These are phyloP conservation scores for Candida qinlingensis DNA, from an alignment of 805 yeast species.

Conservation along the genomic window DNA sequence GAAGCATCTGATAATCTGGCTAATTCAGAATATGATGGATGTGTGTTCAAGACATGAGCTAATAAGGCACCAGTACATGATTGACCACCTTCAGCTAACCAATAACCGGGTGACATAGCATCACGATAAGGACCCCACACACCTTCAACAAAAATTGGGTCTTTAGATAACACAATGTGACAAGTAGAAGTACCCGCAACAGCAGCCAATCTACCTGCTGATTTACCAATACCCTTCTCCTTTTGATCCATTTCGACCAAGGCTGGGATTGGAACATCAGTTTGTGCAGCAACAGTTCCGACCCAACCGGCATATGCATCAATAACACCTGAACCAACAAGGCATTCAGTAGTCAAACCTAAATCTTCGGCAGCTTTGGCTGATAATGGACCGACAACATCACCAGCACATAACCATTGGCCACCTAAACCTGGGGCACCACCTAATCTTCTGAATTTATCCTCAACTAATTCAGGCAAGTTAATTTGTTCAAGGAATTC, in stretches of 20 bases:
- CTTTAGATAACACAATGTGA: conserved; percentile 80
- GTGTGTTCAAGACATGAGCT: conserved; percentile 81
- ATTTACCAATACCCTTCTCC: conserved; percentile 44
- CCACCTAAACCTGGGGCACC: conserved; percentile 77
- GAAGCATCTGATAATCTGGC: conserved; percentile 62
- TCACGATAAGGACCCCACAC: conserved; percentile 99
- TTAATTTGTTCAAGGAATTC: conserved; percentile 68
- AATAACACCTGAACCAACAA: conserved; percentile 92
- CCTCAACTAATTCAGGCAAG: conserved; percentile 69
- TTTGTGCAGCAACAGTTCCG: conserved; percentile 93
- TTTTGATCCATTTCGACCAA: conserved; percentile 45
- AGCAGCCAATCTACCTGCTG: conserved; percentile 88
- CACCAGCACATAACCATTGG: conserved; percentile 80
- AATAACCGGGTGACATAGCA: conserved; percentile 80
- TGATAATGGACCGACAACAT: conserved; percentile 70
- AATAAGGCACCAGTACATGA: conserved; percentile 93
- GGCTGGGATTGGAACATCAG: conserved; percentile 49
- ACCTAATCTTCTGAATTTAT: conserved; percentile 75
- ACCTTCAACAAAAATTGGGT: conserved; percentile 87
- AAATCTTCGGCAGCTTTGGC: conserved; percentile 68
- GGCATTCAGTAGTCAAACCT: conserved; percentile 74
- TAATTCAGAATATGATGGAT: conserved; percentile 80
- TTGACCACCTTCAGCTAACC: conserved; percentile 99
- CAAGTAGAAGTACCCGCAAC: conserved; percentile 99
- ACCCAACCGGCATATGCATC: conserved; percentile 99